Conservation (phyloP, 495 filamentous ascomycete genomes). For the Astrocystis sublimbata region DNA sequence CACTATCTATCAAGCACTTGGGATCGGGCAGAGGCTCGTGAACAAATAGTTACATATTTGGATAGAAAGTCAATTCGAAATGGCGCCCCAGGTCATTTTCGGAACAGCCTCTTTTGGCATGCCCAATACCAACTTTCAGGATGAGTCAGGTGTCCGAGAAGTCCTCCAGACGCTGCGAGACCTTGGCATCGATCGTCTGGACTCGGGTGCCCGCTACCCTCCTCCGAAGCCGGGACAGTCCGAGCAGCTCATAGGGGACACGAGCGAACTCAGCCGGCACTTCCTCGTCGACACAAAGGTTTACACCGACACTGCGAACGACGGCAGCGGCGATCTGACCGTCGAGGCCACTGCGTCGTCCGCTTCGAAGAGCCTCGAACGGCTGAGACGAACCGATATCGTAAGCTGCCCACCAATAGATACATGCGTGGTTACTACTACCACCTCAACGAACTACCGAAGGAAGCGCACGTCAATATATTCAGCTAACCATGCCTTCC, state of each 20-base stretch:
- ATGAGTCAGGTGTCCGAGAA: conserved; percentile 25
- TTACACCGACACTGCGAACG: conserved; percentile 25
- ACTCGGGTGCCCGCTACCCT: conserved; percentile 50
- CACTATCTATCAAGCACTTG: no score
- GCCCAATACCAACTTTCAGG: conserved; percentile 27
- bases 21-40: no score
- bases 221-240: conserved; percentile 42
- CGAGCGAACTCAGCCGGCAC: conserved; percentile 25
- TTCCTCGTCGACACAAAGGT: conserved; percentile 50
- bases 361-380: conserved; percentile 18
- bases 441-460: no score
- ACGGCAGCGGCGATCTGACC: conserved; percentile 26
- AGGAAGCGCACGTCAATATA: not conserved
- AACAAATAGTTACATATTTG: no score
- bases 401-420: not conserved
- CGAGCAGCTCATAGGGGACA: conserved; percentile 46
- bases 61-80: no score
- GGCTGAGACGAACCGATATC: conserved; percentile 18
- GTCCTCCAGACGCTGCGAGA: conserved; percentile 30
- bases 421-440: no score
- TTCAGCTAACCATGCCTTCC: not conserved
- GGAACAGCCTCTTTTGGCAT: conserved; percentile 42
- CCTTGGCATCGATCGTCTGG: conserved; percentile 39
- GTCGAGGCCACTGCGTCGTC: conserved; percentile 15
- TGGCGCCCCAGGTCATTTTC: conserved; percentile 37